Percentiles rank a stretch among this genome's conserved stretches.
phyloP scores from a whole-genome alignment of 1,284 basidiomycete genomes.

The Irpex sp. region DNA sequence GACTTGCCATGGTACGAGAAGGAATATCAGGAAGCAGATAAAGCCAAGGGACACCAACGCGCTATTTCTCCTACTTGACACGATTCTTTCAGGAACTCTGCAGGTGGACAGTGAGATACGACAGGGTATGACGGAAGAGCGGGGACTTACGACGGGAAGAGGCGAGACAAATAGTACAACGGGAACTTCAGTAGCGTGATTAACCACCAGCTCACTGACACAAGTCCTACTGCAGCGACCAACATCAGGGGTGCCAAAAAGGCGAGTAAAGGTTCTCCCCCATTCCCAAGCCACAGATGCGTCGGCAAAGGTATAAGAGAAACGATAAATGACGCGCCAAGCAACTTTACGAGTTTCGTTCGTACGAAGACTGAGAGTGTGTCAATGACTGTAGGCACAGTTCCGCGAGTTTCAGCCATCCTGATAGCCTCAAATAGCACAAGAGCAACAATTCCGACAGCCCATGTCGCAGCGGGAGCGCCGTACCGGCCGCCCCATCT shows the following conservation, averaged over 20 bases:
- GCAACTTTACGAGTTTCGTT: conserved; percentile 37
- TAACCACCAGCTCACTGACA: conserved; percentile 52
- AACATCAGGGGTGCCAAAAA: conserved; percentile 53
- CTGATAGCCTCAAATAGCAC: conserved; percentile 52
- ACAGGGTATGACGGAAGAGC: background rate
- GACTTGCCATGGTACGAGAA: conserved; percentile 87
- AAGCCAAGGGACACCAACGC: conserved; percentile 56
- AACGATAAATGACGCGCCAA: conserved; percentile 39
- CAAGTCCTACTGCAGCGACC: conserved; percentile 56
- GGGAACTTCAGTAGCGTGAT: conserved; percentile 18
- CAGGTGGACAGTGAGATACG: conserved; percentile 3
- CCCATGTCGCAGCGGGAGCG: conserved; percentile 66
- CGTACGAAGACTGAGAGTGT: conserved; percentile 44
- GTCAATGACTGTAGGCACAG: conserved; percentile 21
- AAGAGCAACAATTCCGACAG: conserved; percentile 58
- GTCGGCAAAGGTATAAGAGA: conserved; percentile 57
- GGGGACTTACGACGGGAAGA: conserved; percentile 38
- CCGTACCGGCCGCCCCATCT: conserved; percentile 72
- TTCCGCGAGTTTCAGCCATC: conserved; percentile 31
- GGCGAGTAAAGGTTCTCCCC: conserved; percentile 45
- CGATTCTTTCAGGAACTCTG: background rate
- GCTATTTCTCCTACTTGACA: conserved; percentile 30
- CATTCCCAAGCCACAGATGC: conserved; percentile 54
- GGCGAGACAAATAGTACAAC: conserved; percentile 8
- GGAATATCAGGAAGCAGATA: conserved; percentile 63